Base-by-base conservation (phyloP, 1,284 basidiomycete genomes). In the Jaminaea rosea region DNA sequence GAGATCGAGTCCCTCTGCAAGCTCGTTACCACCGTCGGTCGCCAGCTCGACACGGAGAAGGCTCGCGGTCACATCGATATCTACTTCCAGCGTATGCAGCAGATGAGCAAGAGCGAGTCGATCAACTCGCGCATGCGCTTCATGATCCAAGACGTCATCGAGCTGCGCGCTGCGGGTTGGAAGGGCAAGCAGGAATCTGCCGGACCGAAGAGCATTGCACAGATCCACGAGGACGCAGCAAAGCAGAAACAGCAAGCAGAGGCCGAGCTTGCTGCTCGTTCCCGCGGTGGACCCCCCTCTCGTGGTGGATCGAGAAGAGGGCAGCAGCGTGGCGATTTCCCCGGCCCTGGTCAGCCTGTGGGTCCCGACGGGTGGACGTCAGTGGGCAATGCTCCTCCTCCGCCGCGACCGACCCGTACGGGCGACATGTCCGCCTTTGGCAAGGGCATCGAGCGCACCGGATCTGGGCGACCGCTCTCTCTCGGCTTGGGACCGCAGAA, bases 1-100 rank as follows among this genome's bases (percentile, higher is more conserved):
- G 91, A 97, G 73, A 87, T 97, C 63, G 93, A 97, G 79, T 89
- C 86, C 45, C 81, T 96, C 58, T 94, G 89, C 80, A 90, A 91
- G 76, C 81, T 97, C 49, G 77, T 97, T 56, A 82, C 84, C 37
- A 97, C 91, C 6, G 88, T 96, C 53, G 93, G 93, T 48, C 79
- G 80, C 55, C 78, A 82, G 36, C 81, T 94, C 55, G 92, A 97
- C 71, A 60, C 58, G 28, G 66, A 69, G 36, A 90, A 88, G 78
- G 87, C 87, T 39, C 81, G 81, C 46, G 82, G 81, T 15, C 85
- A 89, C 68, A 87, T 97, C 83, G 85, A 89, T 65, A 84, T 92
- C 41, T 94, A 96, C 80, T 94, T 97, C 78, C 79, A 82, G 49
- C 82, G 91, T 47, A 92, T 98, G 82, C 81, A 83, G 70, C 83